Evolutionary conservation across 768 basidiomycete species (phyloP), one percentile per base, ranked within the genome.

Genomic region (Calocera viscosa): DNA sequence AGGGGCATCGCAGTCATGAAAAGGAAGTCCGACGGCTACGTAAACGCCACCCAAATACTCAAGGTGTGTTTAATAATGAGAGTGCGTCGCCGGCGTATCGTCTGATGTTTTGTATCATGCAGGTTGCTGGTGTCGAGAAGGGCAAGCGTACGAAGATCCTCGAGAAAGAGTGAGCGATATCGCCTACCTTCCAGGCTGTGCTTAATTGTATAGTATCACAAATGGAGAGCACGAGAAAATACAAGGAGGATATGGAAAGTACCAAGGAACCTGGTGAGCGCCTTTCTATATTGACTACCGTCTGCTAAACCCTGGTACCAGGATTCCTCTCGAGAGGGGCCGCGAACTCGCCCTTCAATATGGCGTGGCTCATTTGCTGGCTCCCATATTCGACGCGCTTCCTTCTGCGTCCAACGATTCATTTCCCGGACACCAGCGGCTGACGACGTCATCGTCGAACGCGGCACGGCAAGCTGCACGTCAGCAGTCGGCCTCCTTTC

Each of bases 1-100:
- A 84, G 95, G 73, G 94, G 94, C 40, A 97, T 97, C 74, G 95
- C 95, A 1, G 95, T 99, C 71, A 99, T 99, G 96, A 86, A 95
- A 65, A 82, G 96, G 74, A 86, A 94, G 72, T 85, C 85, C 65
- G 96, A 98, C 77, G 93, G 91, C 72, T 98, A 84, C 75, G 90
- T 99, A 70, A 99, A 99, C 80, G 96, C 96, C 72, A 98, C 96
- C 1, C 96, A 99, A 77, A 97, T 99, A 69, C 85, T 99, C 71
- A 99, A 99, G 78, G 95, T 99, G 40, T 94, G 95, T n/a, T n/a
- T n/a, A n/a, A n/a, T n/a, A n/a, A n/a, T n/a, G n/a, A n/a, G n/a
- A n/a, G n/a, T n/a, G n/a, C n/a, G n/a, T n/a, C n/a, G n/a, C n/a
- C n/a, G n/a, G n/a, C n/a, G n/a, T n/a, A n/a, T n/a, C n/a, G n/a